These are phyloP conservation scores for Tremella yokohamensis DNA, from an alignment of 768 basidiomycete species.

Conservation along the genomic window DNA sequence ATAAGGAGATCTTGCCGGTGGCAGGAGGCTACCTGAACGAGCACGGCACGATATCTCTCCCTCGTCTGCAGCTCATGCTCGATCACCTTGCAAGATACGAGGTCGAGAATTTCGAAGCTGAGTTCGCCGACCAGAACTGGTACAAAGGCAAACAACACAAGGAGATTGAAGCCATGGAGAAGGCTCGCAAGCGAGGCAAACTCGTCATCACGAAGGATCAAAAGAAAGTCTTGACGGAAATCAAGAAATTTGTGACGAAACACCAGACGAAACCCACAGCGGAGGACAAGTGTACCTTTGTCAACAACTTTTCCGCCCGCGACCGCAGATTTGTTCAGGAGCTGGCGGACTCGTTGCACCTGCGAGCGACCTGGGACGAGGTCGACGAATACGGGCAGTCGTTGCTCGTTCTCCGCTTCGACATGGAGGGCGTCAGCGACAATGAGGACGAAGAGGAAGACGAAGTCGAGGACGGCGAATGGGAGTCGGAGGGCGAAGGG, in stretches of 20 bases:
- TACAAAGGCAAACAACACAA: constrained; percentile 86
- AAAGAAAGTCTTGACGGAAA: constrained; percentile 69
- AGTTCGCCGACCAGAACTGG: constrained; percentile 85
- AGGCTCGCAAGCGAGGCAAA: constrained; percentile 58
- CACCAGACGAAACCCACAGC: constrained; percentile 43
- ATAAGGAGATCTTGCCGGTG: constrained; percentile 79
- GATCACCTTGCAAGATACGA: constrained; percentile 88
- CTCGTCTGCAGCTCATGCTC: constrained; percentile 76
- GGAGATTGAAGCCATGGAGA: constrained; percentile 65
- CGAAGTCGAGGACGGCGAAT: constrained; percentile 50
- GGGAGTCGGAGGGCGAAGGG: constrained; percentile 57
- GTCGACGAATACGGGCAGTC: constrained; percentile 65
- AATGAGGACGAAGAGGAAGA: constrained; percentile 42
- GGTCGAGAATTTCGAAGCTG: constrained; percentile 83
- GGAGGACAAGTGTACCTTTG: constrained; percentile 59
- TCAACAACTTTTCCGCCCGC: constrained; percentile 72
- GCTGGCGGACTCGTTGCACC: constrained; percentile 71
- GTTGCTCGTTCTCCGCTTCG: constrained; percentile 49
- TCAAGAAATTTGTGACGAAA: constrained; percentile 67
- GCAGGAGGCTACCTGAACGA: constrained; percentile 90
- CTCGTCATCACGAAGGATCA: constrained; percentile 73
- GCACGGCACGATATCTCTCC: constrained; percentile 72
- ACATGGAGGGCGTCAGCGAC: constrained; percentile 46
- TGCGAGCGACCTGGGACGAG: constrained; percentile 86
- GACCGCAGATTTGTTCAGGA: constrained; percentile 75